A percentile compares a stretch with the other conserved stretches of the same genome.
These are phyloP conservation scores for Globisporangium iwayamae DNA, from an alignment of 352 stramenopile species.

Conservation along the genomic window DNA sequence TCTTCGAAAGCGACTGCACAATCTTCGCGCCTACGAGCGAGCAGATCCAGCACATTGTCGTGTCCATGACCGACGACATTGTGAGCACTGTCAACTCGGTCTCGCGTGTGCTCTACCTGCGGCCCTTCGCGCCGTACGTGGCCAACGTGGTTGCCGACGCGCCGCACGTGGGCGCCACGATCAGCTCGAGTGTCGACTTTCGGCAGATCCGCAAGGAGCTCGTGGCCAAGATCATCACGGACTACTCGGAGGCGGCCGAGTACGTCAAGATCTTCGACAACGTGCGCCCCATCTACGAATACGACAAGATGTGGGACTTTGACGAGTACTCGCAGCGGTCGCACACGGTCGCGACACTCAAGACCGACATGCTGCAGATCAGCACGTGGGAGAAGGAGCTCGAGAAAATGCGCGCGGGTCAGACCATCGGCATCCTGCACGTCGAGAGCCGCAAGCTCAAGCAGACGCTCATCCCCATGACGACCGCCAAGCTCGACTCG, in stretches of 20 bases:
- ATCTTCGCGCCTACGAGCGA: slow-evolving; percentile 85
- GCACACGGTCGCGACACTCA: slow-evolving; percentile 85
- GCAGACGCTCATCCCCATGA: slow-evolving; percentile 91
- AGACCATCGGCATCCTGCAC: slow-evolving; percentile 91
- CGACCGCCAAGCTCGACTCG: slow-evolving; percentile 85
- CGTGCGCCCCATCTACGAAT: slow-evolving; percentile 90
- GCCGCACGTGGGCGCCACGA: slow-evolving; percentile 73
- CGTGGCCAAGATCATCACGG: slow-evolving; percentile 78
- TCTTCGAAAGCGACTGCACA: slow-evolving; percentile 79
- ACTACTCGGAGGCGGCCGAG: slow-evolving; percentile 86
- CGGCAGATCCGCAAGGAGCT: slow-evolving; percentile 70
- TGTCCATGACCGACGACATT: slow-evolving; percentile 87
- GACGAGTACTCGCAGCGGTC: slow-evolving; percentile 79
- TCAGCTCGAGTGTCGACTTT: slow-evolving; percentile 72
- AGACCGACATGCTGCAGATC: slow-evolving; percentile 90
- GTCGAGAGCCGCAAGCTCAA: slow-evolving; percentile 94
- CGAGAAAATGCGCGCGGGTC: slow-evolving; percentile 90
- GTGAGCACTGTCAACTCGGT: slow-evolving; percentile 87
- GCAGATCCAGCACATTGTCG: slow-evolving; percentile 87
- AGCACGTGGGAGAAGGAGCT: slow-evolving; percentile 92
- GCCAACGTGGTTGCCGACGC: slow-evolving; percentile 63
- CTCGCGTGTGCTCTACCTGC: slow-evolving; percentile 86
- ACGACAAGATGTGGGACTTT: slow-evolving; percentile 89
- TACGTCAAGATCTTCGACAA: slow-evolving; percentile 93
- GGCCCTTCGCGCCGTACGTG: slow-evolving; percentile 81